phyloP scores from a whole-genome alignment of 148 eudicot species.

The Silene conica region DNA sequence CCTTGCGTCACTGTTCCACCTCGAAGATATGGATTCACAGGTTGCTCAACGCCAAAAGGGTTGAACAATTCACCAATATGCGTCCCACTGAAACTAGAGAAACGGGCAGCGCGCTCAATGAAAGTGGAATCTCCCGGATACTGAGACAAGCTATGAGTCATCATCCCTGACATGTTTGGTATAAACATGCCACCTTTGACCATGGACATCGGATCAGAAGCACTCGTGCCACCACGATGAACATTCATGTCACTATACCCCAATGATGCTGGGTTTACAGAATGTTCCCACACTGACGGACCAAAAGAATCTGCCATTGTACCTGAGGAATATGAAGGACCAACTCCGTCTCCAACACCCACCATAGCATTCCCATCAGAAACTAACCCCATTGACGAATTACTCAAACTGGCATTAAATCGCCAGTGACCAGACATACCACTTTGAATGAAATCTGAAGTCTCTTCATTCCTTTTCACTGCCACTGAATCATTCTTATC shows the following conservation, averaged over 20 bases:
- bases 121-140: constrained; percentile 91
- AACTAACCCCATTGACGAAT: constrained; percentile 47
- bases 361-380: constrained; percentile 33
- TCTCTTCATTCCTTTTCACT: constrained; percentile 53
- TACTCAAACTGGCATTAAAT: constrained; percentile 36
- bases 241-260: constrained; percentile 56
- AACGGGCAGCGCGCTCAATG: constrained; percentile 91
- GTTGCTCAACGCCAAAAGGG: constrained; percentile 49
- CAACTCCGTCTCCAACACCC: constrained; percentile 39
- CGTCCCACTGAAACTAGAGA: constrained; percentile 74
- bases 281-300: constrained; percentile 63
- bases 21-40: constrained; percentile 35
- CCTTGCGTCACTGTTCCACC: constrained; percentile 37
- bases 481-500: constrained; percentile 47
- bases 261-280: constrained; percentile 36
- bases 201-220: constrained; percentile 46
- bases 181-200: constrained; percentile 49
- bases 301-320: constrained; percentile 58
- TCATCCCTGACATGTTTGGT: constrained; percentile 41
- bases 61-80: constrained; percentile 55
- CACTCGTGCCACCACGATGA: constrained; percentile 42
- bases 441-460: constrained; percentile 38
- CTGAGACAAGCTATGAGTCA: constrained; percentile 63
- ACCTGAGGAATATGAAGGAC: constrained; percentile 47
- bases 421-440: constrained; percentile 62